phyloP scores from a whole-genome alignment of 75 land plant species.

The Cunninghamia lanceolata region DNA sequence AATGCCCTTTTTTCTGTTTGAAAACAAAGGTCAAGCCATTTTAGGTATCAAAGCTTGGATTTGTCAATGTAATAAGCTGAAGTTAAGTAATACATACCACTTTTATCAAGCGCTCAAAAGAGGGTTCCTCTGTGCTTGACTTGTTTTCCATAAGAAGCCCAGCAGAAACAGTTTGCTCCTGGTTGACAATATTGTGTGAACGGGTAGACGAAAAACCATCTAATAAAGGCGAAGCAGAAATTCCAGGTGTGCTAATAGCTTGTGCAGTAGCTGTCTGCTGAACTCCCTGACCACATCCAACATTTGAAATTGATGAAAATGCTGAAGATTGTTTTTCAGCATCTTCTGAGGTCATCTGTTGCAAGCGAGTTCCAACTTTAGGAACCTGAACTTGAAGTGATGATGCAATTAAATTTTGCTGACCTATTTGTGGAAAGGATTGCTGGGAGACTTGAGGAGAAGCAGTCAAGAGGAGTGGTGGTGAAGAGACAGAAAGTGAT shows the following conservation, averaged over 20 bases:
- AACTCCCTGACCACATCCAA: slow-evolving; percentile 36
- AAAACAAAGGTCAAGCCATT: not conserved
- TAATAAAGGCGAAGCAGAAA: slow-evolving; percentile 88
- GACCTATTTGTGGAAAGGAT: slow-evolving; percentile 84
- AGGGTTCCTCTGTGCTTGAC: slow-evolving; percentile 56
- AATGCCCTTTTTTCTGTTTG: not conserved
- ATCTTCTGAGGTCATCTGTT: slow-evolving; percentile 75
- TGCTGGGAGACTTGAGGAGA: slow-evolving; percentile 91
- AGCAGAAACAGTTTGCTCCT: slow-evolving; percentile 49
- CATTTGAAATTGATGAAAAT: slow-evolving; percentile 35
- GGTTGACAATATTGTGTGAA: slow-evolving; percentile 5
- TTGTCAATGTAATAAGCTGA: not conserved
- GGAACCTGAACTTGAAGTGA: slow-evolving; percentile 23
- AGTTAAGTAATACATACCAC: slow-evolving; percentile 31
- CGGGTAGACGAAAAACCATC: slow-evolving; percentile 57
- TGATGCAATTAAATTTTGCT: slow-evolving; percentile 33
- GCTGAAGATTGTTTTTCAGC: slow-evolving; percentile 51
- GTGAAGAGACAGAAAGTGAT: slow-evolving; percentile 68
- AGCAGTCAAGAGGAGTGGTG: slow-evolving; percentile 66
- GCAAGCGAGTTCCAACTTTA: slow-evolving; percentile 76
- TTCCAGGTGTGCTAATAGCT: slow-evolving; percentile 89
- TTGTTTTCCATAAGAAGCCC: slow-evolving; percentile 41
- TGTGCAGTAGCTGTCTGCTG: slow-evolving; percentile 33
- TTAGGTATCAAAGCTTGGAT: not conserved
- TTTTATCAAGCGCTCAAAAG: slow-evolving; percentile 73